These are phyloP conservation scores for Sporobolus alterniflorus DNA, from an alignment of 202 grass and related monocot species.

Conservation along the genomic window DNA sequence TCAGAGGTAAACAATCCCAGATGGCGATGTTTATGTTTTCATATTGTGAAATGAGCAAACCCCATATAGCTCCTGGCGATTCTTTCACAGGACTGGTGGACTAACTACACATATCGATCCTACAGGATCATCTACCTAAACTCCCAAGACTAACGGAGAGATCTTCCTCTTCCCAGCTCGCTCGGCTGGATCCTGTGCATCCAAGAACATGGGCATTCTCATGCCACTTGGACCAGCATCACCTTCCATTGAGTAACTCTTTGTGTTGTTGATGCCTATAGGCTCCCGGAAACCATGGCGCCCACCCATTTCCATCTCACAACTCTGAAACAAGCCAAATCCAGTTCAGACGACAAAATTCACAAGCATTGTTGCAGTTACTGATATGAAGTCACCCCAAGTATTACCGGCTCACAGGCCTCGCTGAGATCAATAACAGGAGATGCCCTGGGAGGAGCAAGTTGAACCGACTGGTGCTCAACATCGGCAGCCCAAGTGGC, in stretches of 20 bases:
- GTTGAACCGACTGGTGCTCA: background rate
- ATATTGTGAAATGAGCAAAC: background rate
- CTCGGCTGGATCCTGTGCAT: conserved; percentile 21
- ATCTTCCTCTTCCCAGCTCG: conserved; percentile 80
- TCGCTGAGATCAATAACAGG: conserved; percentile 77
- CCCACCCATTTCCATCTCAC: conserved; percentile 51
- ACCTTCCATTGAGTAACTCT: conserved; percentile 39
- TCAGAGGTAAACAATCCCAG: background rate
- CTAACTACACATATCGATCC: background rate
- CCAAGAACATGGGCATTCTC: conserved; percentile 48
- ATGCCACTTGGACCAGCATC: conserved; percentile 43
- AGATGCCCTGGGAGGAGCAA: conserved; percentile 33
- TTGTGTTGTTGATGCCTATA: conserved; percentile 35
- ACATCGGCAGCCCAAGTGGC: background rate
- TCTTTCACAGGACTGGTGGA: conserved; percentile 18
- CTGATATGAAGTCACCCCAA: background rate
- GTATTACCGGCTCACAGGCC: conserved; percentile 70
- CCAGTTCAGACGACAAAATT: conserved; percentile 20
- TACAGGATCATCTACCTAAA: conserved; percentile 53
- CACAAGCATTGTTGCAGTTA: background rate
- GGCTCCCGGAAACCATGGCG: conserved; percentile 33
- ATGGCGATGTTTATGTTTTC: background rate
- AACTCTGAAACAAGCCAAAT: conserved; percentile 42
- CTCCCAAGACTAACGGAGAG: conserved; percentile 75
- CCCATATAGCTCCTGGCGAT: background rate